These are phyloP conservation scores for Phaeosphaeriaceae sp. DNA, from an alignment of 2,329 filamentous ascomycete species.

Conservation along the genomic window DNA sequence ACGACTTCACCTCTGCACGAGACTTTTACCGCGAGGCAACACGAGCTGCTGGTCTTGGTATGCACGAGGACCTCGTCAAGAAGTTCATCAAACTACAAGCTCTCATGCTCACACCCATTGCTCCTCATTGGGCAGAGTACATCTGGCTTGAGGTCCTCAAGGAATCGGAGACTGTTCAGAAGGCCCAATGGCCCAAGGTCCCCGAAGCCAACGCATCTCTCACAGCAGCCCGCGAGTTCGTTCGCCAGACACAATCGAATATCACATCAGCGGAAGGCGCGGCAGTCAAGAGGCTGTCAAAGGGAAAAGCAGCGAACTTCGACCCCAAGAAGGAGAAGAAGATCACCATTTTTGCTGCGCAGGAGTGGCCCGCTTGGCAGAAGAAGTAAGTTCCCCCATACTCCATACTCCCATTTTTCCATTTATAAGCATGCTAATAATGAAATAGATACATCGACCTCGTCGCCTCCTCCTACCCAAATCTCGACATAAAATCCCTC, in stretches of 20 bases:
- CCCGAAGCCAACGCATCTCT: conserved; percentile 70
- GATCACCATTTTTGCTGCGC: conserved; percentile 83
- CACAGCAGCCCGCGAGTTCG: conserved; percentile 82
- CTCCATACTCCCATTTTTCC: not conserved
- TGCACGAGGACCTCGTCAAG: conserved; percentile 81
- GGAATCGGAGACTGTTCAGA: conserved; percentile 77
- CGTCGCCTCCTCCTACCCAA: conserved; percentile 34
- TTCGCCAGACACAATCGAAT: conserved; percentile 74
- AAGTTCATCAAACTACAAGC: conserved; percentile 88
- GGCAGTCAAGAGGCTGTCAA: conserved; percentile 87
- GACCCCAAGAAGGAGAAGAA: conserved; percentile 93
- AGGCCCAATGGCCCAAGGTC: conserved; percentile 75
- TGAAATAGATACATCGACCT: conserved; percentile 40
- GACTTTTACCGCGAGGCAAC: conserved; percentile 90
- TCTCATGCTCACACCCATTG: conserved; percentile 80
- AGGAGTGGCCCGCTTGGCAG: conserved; percentile 88
- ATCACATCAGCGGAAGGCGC: conserved; percentile 85
- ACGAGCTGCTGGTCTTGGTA: conserved; percentile 76
- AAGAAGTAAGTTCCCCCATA: conserved; percentile 73
- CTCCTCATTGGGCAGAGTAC: conserved; percentile 93
- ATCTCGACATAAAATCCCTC: conserved; percentile 81
- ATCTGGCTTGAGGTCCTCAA: conserved; percentile 92
- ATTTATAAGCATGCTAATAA: conserved; percentile 1
- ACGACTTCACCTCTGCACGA: conserved; percentile 87
- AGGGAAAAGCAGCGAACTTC: conserved; percentile 85